Evolutionary conservation across 495 filamentous ascomycete species (phyloP).

Genomic region (Neurospora hispaniola): DNA sequence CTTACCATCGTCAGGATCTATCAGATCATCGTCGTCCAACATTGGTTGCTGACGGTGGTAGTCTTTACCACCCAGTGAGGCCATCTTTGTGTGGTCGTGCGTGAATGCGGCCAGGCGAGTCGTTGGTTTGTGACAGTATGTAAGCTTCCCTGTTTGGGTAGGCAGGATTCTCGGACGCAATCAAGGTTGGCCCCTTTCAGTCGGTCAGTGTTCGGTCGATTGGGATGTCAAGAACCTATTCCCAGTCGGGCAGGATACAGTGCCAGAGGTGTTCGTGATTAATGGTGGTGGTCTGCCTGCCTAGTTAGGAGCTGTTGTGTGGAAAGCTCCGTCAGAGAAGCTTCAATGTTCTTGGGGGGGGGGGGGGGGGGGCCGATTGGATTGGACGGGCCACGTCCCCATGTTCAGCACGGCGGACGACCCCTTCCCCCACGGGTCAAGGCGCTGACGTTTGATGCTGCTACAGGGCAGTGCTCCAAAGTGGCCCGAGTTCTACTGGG

Average conservation of each 20-base stretch:
- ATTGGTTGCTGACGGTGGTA: neutral
- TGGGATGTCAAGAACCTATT: neutral
- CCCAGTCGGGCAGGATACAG: neutral
- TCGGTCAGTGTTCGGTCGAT: neutral
- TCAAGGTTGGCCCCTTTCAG: neutral
- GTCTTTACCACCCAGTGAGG: neutral
- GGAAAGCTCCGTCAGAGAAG: neutral
- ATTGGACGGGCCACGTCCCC: neutral
- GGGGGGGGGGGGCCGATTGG: neutral
- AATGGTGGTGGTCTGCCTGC: neutral
- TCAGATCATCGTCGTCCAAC: constrained; percentile 67
- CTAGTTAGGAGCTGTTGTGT: neutral
- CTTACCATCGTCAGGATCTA: constrained; percentile 91
- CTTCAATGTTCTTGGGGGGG: neutral
- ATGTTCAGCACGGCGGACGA: neutral
- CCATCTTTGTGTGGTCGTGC: neutral
- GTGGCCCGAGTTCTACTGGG: neutral
- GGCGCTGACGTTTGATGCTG: neutral
- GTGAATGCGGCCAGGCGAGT: neutral
- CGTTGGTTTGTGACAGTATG: neutral
- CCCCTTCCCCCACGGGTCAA: neutral
- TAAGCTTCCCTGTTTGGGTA: neutral
- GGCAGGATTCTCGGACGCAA: neutral
- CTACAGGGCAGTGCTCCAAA: neutral
- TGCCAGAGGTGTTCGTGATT: neutral